Evolutionary conservation across 352 stramenopile species (phyloP), one percentile per base, ranked within the genome.

Genomic region (Phytophthora nicotianae): DNA sequence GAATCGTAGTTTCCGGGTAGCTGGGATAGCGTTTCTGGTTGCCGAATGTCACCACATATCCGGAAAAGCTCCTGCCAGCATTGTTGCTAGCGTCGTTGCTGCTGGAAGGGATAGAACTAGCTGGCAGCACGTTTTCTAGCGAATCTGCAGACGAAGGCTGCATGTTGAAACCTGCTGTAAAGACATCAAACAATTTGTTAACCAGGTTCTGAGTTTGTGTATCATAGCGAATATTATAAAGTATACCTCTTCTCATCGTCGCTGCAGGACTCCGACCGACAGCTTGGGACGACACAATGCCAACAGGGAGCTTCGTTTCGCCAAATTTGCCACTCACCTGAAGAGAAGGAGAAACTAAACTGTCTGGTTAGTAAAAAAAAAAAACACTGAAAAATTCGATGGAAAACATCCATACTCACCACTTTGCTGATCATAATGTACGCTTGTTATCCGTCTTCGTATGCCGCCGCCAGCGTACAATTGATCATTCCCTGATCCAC

Each of bases 391-490:
- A 49, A 17, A 20, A 19, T 29, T 21, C 33, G 16, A 48, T 21
- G 19, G 8, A 8, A 14, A 50, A n/a, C 17, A 13, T n/a, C 45
- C 20, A 8, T 10, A 63, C 57, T 41, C 48, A 84, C 71, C 64
- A 45, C 45, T 77, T 38, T 77, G 52, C 7, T 73, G 57, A 23
- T 90, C 81, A 45, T 87, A 90, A 35, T 87, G 81, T 14, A 88
- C 68, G 23, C 73, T 88, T 41, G 54, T 76, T 37, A 88, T 55
- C 0, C 78, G 62, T 13, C 82, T 61, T 29, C 79, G 71, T n/a
- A 81, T 42, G 5, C 70, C 61, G 29, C 59, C 65, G 2, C 67
- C 71, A 23, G 79, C 46, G 16, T 83, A 74, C 4, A 76, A 57
- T 11, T 80, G 68, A 10, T 84, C 80, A 5, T 27, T n/a, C n/a